These are phyloP conservation scores for Fomitopsis betulina DNA, from an alignment of 1,284 basidiomycete genomes.

Conservation along the genomic window DNA sequence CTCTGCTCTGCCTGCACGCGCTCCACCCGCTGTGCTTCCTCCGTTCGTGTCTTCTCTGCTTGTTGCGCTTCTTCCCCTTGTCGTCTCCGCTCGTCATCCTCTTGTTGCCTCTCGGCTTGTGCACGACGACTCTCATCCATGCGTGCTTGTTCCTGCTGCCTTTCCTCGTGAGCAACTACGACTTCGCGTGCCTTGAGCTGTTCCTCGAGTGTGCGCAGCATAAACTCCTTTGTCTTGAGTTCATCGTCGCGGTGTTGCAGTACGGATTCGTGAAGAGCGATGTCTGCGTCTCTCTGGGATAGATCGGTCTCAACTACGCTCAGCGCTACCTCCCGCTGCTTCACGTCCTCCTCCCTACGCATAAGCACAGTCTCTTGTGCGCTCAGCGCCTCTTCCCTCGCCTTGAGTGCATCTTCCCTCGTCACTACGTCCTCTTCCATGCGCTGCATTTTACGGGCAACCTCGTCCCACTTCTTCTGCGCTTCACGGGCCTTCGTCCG, in stretches of 20 bases:
- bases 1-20: background rate
- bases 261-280: background rate
- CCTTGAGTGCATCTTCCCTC: background rate
- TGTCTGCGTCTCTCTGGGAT: background rate
- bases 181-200: background rate
- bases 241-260: background rate
- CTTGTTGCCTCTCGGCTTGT: background rate
- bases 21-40: background rate
- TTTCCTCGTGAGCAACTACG: too few species aligned
- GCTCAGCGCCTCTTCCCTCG: background rate
- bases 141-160: too few species aligned
- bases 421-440: background rate
- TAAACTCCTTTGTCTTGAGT: background rate
- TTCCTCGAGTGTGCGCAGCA: background rate
- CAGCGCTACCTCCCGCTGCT: background rate
- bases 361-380: background rate
- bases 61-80: background rate
- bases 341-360: background rate
- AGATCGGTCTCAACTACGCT: background rate
- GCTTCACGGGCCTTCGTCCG: background rate
- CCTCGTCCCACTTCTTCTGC: background rate
- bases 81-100: background rate
- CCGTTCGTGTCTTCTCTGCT: background rate
- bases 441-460: background rate
- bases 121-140: background rate